Evolutionary conservation across 2,329 filamentous ascomycete genomes (phyloP).

Genomic region (Phialophora tarda): DNA sequence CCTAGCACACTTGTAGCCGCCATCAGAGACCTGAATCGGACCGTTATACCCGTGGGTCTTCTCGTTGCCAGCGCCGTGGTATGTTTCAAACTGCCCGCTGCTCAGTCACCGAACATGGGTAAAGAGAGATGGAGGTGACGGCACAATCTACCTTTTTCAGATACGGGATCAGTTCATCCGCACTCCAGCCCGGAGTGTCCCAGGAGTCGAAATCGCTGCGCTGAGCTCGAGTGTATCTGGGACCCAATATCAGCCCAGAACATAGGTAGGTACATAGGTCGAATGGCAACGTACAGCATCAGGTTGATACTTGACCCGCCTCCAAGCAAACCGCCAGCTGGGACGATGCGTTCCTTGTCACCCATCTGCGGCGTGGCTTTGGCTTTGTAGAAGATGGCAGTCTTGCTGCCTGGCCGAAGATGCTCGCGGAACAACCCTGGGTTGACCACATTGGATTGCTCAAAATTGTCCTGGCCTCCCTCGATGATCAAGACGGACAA

Average conservation of each 20-base stretch:
- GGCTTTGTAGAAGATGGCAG: conserved; percentile 42
- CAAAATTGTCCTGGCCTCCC: conserved; percentile 59
- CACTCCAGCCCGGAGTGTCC: conserved; percentile 2
- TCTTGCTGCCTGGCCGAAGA: conserved; percentile 56
- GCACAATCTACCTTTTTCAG: conserved; percentile 6
- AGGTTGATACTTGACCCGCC: not conserved
- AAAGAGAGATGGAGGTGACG: not conserved
- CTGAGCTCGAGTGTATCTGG: conserved; percentile 5
- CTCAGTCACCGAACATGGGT: not conserved
- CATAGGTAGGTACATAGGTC: not conserved
- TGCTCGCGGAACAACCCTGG: conserved; percentile 59
- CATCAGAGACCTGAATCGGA: not conserved
- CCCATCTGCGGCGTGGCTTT: not conserved
- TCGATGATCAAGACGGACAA: conserved; percentile 61
- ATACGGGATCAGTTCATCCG: not conserved
- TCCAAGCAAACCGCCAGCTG: not conserved
- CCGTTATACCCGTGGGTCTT: not conserved
- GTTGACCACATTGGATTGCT: conserved; percentile 56
- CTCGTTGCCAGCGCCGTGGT: not conserved
- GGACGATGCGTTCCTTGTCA: not conserved
- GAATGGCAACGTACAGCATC: not conserved
- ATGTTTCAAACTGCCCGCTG: not conserved
- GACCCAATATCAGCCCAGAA: not conserved
- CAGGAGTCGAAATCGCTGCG: conserved; percentile 2
- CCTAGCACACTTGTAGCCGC: conserved; percentile 1